These are phyloP conservation scores for Rhizopogon salebrosus DNA, from an alignment of 768 basidiomycete genomes.

Conservation along the genomic window DNA sequence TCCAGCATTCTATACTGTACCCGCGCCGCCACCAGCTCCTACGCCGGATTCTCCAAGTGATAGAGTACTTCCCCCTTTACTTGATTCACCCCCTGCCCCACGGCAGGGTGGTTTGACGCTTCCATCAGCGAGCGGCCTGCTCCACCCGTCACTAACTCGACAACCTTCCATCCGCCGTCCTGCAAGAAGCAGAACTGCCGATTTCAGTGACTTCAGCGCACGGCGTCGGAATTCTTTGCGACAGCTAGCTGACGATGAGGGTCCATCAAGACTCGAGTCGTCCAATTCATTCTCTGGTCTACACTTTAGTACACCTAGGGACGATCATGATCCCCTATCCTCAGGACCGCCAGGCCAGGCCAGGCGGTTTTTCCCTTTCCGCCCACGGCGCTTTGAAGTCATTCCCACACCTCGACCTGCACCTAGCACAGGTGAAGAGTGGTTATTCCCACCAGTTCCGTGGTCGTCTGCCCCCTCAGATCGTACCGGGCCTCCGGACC, in stretches of 20 bases:
- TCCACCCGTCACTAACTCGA: constrained; percentile 38
- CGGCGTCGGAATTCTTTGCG: constrained; percentile 53
- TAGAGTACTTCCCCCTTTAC: constrained; percentile 23
- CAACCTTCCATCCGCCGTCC: constrained; percentile 61
- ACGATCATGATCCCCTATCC: not conserved
- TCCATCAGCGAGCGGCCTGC: constrained; percentile 18
- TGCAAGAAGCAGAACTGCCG: constrained; percentile 46
- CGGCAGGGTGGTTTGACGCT: constrained; percentile 13
- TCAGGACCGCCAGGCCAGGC: constrained; percentile 23
- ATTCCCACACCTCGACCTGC: constrained; percentile 27
- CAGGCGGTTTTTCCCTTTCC: constrained; percentile 56
- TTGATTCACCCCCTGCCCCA: constrained; percentile 20
- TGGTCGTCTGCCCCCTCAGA: constrained; percentile 16
- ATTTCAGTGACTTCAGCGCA: constrained; percentile 70
- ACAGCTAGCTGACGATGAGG: constrained; percentile 26
- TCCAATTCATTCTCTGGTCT: constrained; percentile 8
- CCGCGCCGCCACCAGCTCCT: constrained; percentile 24
- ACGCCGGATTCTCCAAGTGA: constrained; percentile 18
- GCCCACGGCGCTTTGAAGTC: constrained; percentile 38
- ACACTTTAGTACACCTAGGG: constrained; percentile 1
- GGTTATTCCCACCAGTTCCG: constrained; percentile 25
- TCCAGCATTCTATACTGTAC: constrained; percentile 15
- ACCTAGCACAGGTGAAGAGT: constrained; percentile 25
- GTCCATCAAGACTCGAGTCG: constrained; percentile 4
- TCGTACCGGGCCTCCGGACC: constrained; percentile 9